Conservation (phyloP, 208 protist species). For the Balamuthia mandrillaris region DNA sequence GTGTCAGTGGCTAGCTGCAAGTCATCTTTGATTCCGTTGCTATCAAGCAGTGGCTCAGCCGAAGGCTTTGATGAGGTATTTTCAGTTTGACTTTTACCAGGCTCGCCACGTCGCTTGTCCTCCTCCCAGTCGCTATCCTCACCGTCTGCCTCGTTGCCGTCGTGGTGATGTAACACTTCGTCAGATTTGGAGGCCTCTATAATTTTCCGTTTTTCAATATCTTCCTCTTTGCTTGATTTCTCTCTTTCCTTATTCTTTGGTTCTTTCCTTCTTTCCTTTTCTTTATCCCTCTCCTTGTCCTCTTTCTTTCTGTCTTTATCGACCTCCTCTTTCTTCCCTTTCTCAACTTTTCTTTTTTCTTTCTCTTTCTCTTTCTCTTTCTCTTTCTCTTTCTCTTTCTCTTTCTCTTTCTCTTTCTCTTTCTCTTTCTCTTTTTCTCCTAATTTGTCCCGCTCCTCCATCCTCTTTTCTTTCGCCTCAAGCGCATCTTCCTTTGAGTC, state of each 20-base stretch:
- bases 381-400: not conserved
- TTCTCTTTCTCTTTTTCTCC: conserved; percentile 8
- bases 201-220: not conserved
- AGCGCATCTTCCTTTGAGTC: not conserved
- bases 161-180: not conserved
- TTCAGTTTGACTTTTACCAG: too few relatives aligned
- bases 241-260: not conserved
- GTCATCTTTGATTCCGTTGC: too few relatives aligned
- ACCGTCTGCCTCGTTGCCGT: conserved; percentile 17
- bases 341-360: not conserved
- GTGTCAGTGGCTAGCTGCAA: too few relatives aligned
- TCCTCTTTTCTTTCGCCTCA: not conserved
- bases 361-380: not conserved
- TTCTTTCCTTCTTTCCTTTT: too few relatives aligned
- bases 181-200: not conserved
- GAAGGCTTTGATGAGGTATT: too few relatives aligned
- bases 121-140: conserved; percentile 24
- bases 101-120: too few relatives aligned
- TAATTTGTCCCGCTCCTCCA: not conserved
- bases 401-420: not conserved
- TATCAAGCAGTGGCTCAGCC: too few relatives aligned
- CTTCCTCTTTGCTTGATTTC: not conserved
- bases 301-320: too few relatives aligned
- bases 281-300: too few relatives aligned
- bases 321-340: not conserved